These are phyloP conservation scores for Cornus florida DNA, from an alignment of 148 eudicot species.

Conservation along the genomic window DNA sequence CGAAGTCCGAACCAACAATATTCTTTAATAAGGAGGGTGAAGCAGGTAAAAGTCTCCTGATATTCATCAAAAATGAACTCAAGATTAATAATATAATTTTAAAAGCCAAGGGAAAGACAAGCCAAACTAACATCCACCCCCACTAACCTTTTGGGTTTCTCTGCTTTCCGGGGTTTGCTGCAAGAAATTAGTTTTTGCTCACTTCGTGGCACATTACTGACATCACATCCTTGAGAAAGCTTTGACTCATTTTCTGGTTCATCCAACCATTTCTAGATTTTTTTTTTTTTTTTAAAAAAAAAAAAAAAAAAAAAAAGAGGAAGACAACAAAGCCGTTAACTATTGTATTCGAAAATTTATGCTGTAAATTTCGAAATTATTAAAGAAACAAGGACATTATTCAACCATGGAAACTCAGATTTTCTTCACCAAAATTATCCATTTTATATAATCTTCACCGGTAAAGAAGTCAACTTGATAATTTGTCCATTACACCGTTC, in stretches of 20 bases:
- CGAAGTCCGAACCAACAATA: conserved; percentile 34
- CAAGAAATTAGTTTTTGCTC: conserved; percentile 11
- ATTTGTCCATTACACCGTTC: background rate
- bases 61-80: conserved; percentile 10
- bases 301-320: no score
- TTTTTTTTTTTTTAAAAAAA: no score
- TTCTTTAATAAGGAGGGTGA: conserved; percentile 71
- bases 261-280: conserved; percentile 12
- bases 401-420: background rate
- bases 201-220: conserved; percentile 14
- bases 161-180: conserved; percentile 24
- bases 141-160: conserved; percentile 63
- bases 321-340: conserved; percentile 7
- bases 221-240: conserved; percentile 11
- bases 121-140: background rate
- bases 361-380: background rate
- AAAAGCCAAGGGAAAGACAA: background rate
- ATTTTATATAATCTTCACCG: background rate
- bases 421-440: background rate
- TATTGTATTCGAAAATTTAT: background rate
- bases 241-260: conserved; percentile 8
- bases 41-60: conserved; percentile 87
- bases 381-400: conserved; percentile 2
- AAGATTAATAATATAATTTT: no score
- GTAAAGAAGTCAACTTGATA: background rate